Evolutionary conservation across 176 grass and related monocot species (phyloP), one percentile per base, ranked within the genome.

Genomic region (Oryza glumipatula): DNA sequence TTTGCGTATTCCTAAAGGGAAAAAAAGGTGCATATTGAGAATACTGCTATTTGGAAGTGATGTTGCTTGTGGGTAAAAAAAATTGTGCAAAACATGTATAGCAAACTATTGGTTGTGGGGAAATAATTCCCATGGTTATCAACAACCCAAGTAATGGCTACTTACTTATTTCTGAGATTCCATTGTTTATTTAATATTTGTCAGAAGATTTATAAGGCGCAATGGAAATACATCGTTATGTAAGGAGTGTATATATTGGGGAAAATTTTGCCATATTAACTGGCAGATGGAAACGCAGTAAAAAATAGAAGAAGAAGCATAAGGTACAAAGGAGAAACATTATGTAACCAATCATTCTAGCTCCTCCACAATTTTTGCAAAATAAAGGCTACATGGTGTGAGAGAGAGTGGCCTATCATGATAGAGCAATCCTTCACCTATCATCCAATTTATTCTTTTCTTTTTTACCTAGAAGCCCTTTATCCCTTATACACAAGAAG

Each of bases 371-470:
- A 13, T 21, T 41, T 39, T 89, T 68, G 38, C 21, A 80, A 89
- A 87, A 64, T 9, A 9, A 76, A 76, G 82, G 51, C 38, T 67
- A 64, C 43, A 7, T 5, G 56, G 8, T 63, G 58, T 49, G 36
- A 70, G 48, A 9, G 35, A 44, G 43, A 9, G 35, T 10, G 41
- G 6, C 39, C 39, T 75, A 76, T 75, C 63, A 85, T 76, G 65
- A 10, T 81, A 64, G 70, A 52, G 49, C 87, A 89, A 85, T 81
- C 65, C 64, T 89, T 65, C 88, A 85, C 72, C 77, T 76, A 76
- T 76, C 65, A 76, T 65, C 65, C 51, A 76, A 28, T 63, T 58
- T 41, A 60, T 74, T 58, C 43, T 52, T 3, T 17, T 26, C 63
- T 6, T 33, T 33, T 32, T 75, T 72, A 47, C 71, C 5, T 72